Evolutionary conservation across 805 yeast genomes (phyloP), one percentile per base, ranked within the genome.

Genomic region (Vanderwaltozyma tropicalis): DNA sequence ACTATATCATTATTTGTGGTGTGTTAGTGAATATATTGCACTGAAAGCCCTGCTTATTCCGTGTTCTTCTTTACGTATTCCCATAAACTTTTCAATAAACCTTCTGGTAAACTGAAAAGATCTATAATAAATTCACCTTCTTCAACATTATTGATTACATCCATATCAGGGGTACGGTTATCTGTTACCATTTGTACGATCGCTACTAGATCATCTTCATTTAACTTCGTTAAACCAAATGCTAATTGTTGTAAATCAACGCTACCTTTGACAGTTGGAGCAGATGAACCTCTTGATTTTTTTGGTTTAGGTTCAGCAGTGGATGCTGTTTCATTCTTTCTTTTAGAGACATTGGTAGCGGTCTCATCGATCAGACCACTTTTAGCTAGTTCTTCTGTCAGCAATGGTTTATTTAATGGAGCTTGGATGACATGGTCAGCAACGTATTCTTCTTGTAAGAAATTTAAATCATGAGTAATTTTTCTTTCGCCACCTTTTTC

Each of bases 141-240:
- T 44, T 89, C 97, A 34, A 83, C 87, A 55, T 89, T 95, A 61
- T 92, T 92, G 58, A 88, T 87, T 51, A 92, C 82, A 64, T 82
- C 87, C 95, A 92, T 89, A 34, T 89, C 97, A 28, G 86, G 78
- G 5, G 97, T 87, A 57, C 86, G 77, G 64, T 92, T 92, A 61
- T 89, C 97, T 34, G 95, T 87, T 31, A 89, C 92, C 96, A 92
- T 89, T 64, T 89, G 96, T 39, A 89, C 97, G 31, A 92, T 92
- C 20, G 88, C 94, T 39, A 92, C 74, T 48, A 89, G 68, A 61
- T 92, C 96, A 59, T 92, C 97, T 63, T 89, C 97, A 40, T 70
- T 78, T 45, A 89, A 70, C 61, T 84, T 84, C 39, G 94, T 85
- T 52, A 89, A 71, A 2, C 92, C 89, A 43, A 80, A 83, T 4